Base-by-base conservation (phyloP, 768 basidiomycete genomes). In the Lentinus tigrinus region DNA sequence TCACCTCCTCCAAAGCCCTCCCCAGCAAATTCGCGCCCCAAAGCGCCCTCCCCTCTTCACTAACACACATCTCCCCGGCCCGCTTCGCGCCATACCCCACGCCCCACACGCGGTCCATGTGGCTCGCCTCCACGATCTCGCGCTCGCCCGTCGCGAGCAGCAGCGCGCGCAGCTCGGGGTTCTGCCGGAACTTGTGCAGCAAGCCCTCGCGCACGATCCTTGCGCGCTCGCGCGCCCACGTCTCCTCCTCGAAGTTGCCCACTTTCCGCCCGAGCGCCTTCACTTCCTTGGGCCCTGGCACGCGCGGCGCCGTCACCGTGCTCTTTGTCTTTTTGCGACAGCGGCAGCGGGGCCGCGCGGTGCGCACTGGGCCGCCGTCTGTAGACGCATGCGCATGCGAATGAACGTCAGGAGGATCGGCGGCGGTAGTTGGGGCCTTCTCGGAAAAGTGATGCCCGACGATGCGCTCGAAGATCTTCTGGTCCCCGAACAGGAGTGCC, bases 11-110 rank as follows among this genome's bases (percentile, higher is more conserved):
- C 64, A 84, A 65, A 46, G 79, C 78, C 56, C 74, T 73, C 13
- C 83, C 85, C 13, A 83, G 72, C 68, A 85, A 61, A 73, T 87
- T 87, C 63, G 77, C 52, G 5, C 85, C 85, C 85, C 84, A 86
- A n/a, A 69, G 67, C 59, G 67, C 66, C 58, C 66, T 69, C 24
- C 21, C 38, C 24, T 39, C 47, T 19, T 1, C 49, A 16, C 36
- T 38, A 19, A 9, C 49, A 51, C 49, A 51, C 47, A 64, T 71
- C 37, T 63, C 63, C 56, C 78, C 52, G 40, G 85, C 84, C 54
- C 78, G 78, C 65, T 75, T 74, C 69, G 75, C 79, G 2, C 77
- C 77, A 63, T 75, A 82, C 23, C 84, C 84, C 54, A 87, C 78
- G 0, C 84, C 85, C 84, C 85, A 88, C n/a, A 86, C 81, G 58